These are phyloP conservation scores for Citeromyces siamensis DNA, from an alignment of 1,139 yeast genomes.

Conservation along the genomic window DNA sequence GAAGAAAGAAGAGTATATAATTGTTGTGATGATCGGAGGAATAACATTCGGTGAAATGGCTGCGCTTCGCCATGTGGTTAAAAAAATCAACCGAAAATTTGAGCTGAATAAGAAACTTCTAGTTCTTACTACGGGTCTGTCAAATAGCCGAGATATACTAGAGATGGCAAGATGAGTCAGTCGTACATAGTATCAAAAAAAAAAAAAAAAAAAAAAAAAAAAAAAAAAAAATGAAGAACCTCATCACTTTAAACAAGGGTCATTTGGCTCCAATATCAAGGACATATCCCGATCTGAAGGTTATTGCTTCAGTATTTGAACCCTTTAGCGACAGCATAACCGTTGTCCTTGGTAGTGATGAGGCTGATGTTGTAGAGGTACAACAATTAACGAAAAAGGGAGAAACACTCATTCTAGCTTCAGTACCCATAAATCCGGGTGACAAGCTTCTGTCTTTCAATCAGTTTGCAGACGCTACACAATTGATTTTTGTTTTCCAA, in stretches of 20 bases:
- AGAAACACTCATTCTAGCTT: constrained; percentile 35
- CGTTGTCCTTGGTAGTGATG: constrained; percentile 50
- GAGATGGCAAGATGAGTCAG: constrained; percentile 5
- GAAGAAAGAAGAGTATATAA: constrained; percentile 28
- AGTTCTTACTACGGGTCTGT: constrained; percentile 44
- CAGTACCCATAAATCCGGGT: constrained; percentile 31
- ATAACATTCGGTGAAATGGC: constrained; percentile 69
- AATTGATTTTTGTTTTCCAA: constrained; percentile 46
- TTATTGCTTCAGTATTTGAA: constrained; percentile 56
- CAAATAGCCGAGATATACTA: constrained; percentile 31
- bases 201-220: background rate
- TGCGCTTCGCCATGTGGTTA: constrained; percentile 45
- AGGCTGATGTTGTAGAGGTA: constrained; percentile 42
- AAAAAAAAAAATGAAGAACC: constrained; percentile 29
- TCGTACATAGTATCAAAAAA: background rate
- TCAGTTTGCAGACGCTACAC: constrained; percentile 55
- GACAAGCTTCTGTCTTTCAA: constrained; percentile 33
- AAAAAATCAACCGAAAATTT: constrained; percentile 22
- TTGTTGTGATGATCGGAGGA: constrained; percentile 57
- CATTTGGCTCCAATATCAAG: constrained; percentile 29
- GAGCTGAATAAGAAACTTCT: constrained; percentile 28
- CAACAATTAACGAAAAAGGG: constrained; percentile 56
- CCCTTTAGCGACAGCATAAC: constrained; percentile 64
- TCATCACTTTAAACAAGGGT: constrained; percentile 37
- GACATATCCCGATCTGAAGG: constrained; percentile 51